These are phyloP conservation scores for Trichosporon ovoides DNA, from an alignment of 1,284 basidiomycete species.

Conservation along the genomic window DNA sequence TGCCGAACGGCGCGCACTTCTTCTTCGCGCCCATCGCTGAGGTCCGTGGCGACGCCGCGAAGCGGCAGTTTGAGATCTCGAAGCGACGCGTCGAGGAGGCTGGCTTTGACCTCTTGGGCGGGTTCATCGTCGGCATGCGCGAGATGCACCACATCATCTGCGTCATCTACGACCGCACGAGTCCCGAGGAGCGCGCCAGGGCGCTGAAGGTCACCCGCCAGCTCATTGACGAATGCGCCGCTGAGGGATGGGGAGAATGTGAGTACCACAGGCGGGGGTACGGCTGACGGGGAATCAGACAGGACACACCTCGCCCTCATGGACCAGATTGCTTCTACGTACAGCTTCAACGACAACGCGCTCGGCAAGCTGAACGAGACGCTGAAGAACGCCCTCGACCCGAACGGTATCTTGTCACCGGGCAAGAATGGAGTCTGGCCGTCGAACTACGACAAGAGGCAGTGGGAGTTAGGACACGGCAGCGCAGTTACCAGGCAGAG, in stretches of 20 bases:
- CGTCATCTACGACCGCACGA: conserved; percentile 27
- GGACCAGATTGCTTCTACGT: conserved; percentile 25
- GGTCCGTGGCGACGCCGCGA: conserved; percentile 7
- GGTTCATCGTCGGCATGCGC: conserved; percentile 13
- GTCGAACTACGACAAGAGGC: conserved; percentile 4
- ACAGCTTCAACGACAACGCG: conserved; percentile 28
- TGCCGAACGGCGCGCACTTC: conserved; percentile 13
- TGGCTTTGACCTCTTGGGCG: conserved; percentile 13
- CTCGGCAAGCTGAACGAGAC: conserved; percentile 26
- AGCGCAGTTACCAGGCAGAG: not conserved
- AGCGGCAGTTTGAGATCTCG: conserved; percentile 7
- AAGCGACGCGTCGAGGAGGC: conserved; percentile 5
- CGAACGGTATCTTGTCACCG: conserved; percentile 33
- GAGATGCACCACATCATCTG: conserved; percentile 17
- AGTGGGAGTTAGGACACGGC: conserved; percentile 8
- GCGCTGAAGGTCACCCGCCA: conserved; percentile 18
- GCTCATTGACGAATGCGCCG: conserved; percentile 28
- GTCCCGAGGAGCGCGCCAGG: conserved; percentile 24
- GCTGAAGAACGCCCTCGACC: conserved; percentile 37
- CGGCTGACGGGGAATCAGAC: conserved; percentile 7
- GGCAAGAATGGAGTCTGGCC: conserved; percentile 21
- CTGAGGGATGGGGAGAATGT: conserved; percentile 31
- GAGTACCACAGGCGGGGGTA: too few species aligned
- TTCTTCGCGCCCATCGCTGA: conserved; percentile 16
- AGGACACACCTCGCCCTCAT: conserved; percentile 25